Conservation (phyloP, 495 filamentous ascomycete species). For the Parmelia sp. region DNA sequence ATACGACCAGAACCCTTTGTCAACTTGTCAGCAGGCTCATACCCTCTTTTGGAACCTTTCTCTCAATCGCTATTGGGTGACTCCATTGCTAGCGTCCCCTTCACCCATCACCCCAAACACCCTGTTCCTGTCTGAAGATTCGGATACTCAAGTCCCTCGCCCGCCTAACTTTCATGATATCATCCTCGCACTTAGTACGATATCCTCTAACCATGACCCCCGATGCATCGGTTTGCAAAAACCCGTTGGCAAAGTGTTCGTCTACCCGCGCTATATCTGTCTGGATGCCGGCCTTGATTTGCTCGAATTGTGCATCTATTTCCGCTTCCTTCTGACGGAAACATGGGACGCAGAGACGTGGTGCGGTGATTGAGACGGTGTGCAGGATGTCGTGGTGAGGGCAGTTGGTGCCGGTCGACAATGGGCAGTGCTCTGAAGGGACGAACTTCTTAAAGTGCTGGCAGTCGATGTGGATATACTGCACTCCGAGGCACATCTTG, state of each 20-base stretch:
- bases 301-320: not conserved
- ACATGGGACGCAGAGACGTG: not conserved
- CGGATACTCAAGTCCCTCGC: not conserved
- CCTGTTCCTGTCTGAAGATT: not conserved
- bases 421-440: too few species aligned
- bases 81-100: too few species aligned
- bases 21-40: too few species aligned
- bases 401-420: not conserved
- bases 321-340: not conserved
- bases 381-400: not conserved
- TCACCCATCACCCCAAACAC: not conserved
- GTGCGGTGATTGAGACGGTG: not conserved
- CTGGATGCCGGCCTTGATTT: too few species aligned
- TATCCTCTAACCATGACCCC: not conserved
- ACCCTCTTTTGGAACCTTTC: too few species aligned
- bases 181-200: not conserved
- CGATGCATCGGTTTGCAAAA: not conserved
- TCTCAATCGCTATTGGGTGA: too few species aligned
- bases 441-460: not conserved
- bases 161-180: not conserved
- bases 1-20: too few species aligned
- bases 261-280: not conserved
- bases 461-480: not conserved
- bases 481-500: not conserved
- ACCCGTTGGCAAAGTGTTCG: not conserved